Percentiles rank a stretch among this genome's conserved stretches.
Conservation (phyloP, 257 asterid genomes). For the Plantago elongata region DNA sequence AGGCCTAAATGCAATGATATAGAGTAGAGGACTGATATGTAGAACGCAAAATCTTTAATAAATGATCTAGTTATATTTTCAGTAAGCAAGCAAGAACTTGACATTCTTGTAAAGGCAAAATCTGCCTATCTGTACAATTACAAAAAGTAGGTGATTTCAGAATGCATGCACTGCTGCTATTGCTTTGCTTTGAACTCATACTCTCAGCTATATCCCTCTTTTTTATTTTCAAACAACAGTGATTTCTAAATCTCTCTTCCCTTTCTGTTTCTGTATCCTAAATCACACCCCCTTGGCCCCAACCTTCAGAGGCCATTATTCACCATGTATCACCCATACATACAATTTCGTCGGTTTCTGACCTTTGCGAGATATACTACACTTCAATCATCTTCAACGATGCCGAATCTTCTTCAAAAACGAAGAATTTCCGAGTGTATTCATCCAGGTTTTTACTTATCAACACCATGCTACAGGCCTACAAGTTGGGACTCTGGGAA, state of each 20-base stretch:
- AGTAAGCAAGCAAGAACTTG: too few relatives aligned
- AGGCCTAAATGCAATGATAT: too few relatives aligned
- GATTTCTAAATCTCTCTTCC: background rate
- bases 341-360: conserved; percentile 1
- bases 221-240: background rate
- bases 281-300: background rate
- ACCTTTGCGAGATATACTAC: conserved; percentile 2
- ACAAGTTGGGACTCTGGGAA: conserved; percentile 22
- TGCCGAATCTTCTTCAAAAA: conserved; percentile 2
- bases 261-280: conserved; percentile 3
- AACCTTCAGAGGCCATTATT: conserved; percentile 7
- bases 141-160: conserved; percentile 18
- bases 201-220: background rate
- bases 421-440: conserved; percentile 13
- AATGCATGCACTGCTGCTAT: conserved; percentile 15
- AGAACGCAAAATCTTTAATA: too few relatives aligned
- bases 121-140: conserved; percentile 33
- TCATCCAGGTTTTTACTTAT: conserved; percentile 19
- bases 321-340: conserved; percentile 2
- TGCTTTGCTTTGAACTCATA: background rate
- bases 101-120: conserved; percentile 13
- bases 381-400: background rate
- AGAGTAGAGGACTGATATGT: too few relatives aligned
- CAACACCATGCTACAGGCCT: conserved; percentile 13
- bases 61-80: too few relatives aligned